These are phyloP conservation scores for Yamadazyma sp. DNA, from an alignment of 805 yeast genomes.

Conservation along the genomic window DNA sequence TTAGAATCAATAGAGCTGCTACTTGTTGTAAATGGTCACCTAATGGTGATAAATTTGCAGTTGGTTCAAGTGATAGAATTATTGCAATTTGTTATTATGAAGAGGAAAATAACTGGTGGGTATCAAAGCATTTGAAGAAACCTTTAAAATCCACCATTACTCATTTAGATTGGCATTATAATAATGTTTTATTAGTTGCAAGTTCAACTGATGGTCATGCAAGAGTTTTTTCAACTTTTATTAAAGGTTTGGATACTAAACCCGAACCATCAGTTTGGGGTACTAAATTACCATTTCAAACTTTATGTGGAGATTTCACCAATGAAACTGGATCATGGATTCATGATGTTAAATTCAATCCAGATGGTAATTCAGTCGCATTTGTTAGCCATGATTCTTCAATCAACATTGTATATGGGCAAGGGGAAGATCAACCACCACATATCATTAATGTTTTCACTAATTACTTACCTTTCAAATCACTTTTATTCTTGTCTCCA, in stretches of 20 bases:
- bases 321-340: conserved; percentile 81
- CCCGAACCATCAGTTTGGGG: conserved; percentile 91
- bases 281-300: conserved; percentile 89
- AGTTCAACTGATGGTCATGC: conserved; percentile 62
- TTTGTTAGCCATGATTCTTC: conserved; percentile 86
- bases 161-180: conserved; percentile 89
- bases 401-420: conserved; percentile 76
- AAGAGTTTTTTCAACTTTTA: conserved; percentile 52
- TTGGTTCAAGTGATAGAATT: conserved; percentile 91
- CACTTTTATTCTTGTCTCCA: conserved; percentile 68
- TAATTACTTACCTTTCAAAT: conserved; percentile 73
- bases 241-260: conserved; percentile 83
- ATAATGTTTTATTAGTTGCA: conserved; percentile 79
- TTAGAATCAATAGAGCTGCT: conserved; percentile 94
- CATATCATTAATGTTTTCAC: conserved; percentile 60
- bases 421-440: conserved; percentile 58
- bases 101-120: conserved; percentile 99
- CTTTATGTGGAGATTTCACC: conserved; percentile 77
- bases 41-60: conserved; percentile 91
- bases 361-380: conserved; percentile 73
- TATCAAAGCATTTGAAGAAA: conserved; percentile 92
- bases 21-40: conserved; percentile 96
- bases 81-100: conserved; percentile 96
- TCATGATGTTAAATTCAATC: conserved; percentile 84
- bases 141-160: conserved; percentile 88